phyloP scores from a whole-genome alignment of 176 grass and related monocot genomes.

The Aegilops tauschii region DNA sequence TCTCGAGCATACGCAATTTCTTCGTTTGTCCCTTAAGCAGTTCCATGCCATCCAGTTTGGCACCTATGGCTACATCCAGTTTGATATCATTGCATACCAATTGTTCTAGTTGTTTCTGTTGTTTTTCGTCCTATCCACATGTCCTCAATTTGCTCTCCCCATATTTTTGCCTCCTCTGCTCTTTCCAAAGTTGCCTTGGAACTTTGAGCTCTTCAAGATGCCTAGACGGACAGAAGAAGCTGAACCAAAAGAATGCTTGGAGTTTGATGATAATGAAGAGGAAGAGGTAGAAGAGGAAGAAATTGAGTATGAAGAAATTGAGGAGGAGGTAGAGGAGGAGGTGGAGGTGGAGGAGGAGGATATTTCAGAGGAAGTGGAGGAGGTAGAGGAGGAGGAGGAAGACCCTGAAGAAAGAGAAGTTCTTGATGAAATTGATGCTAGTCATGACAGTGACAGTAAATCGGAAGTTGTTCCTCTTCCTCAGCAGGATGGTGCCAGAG shows the following conservation, averaged over 20 bases:
- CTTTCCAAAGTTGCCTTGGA: slow-evolving; percentile 65
- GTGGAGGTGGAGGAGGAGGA: slow-evolving; percentile 48
- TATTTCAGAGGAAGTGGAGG: slow-evolving; percentile 48
- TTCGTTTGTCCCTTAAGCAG: slow-evolving; percentile 15
- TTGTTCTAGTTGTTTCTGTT: slow-evolving; percentile 47
- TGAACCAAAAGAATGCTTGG: slow-evolving; percentile 45
- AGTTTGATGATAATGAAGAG: slow-evolving; percentile 49
- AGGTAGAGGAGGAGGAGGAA: slow-evolving; percentile 40
- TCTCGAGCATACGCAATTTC: slow-evolving; percentile 13
- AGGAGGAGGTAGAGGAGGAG: slow-evolving; percentile 60
- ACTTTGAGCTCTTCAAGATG: slow-evolving; percentile 68
- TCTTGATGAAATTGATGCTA: slow-evolving; percentile 16
- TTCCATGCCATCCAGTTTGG: slow-evolving; percentile 35
- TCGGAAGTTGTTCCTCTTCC: slow-evolving; percentile 14
- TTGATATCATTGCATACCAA: slow-evolving; percentile 44
- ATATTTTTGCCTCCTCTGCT: slow-evolving; percentile 53
- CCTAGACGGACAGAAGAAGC: slow-evolving; percentile 51
- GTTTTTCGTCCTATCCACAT: slow-evolving; percentile 55
- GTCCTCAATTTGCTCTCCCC: slow-evolving; percentile 48
- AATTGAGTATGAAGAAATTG: slow-evolving; percentile 65
- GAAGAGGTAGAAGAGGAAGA: slow-evolving; percentile 68
- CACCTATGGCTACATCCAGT: slow-evolving; percentile 44
- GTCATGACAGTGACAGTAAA: slow-evolving; percentile 2
- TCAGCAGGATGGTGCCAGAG: slow-evolving; percentile 4
- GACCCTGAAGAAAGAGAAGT: slow-evolving; percentile 45